These are phyloP conservation scores for Hawksworthiomyces lignivorus DNA, from an alignment of 2,329 filamentous ascomycete genomes.

Conservation along the genomic window DNA sequence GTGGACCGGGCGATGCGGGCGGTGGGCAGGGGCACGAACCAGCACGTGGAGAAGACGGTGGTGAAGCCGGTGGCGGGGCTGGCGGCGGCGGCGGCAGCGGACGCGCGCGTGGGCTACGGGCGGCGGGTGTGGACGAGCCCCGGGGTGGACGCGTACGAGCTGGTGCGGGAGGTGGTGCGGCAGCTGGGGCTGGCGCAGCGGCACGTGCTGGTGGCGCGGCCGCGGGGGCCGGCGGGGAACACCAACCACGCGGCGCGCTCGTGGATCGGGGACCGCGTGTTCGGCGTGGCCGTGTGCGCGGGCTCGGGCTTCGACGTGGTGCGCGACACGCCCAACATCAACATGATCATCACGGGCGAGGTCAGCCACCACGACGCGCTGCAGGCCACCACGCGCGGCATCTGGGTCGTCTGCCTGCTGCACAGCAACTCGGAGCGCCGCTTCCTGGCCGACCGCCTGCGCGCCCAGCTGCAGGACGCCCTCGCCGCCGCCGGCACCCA, in stretches of 20 bases:
- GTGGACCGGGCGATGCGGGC: constrained; percentile 34
- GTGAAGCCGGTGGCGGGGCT: constrained; percentile 34
- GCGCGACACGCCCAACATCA: constrained; percentile 50
- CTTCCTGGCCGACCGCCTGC: constrained; percentile 67
- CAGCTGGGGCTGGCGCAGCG: constrained; percentile 53
- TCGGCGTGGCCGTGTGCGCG: constrained; percentile 76
- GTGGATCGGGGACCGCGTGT: constrained; percentile 39
- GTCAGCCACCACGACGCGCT: constrained; percentile 90
- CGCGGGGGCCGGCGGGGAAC: too few relatives aligned
- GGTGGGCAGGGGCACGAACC: constrained; percentile 20
- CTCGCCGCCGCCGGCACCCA: constrained; percentile 38
- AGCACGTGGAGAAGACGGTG: constrained; percentile 22
- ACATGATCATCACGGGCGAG: constrained; percentile 79
- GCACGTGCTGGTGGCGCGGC: constrained; percentile 30
- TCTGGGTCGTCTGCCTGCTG: constrained; percentile 75
- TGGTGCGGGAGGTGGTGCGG: constrained; percentile 51
- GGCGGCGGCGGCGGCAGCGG: constrained; percentile 21
- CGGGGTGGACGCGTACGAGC: constrained; percentile 31
- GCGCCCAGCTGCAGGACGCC: constrained; percentile 51
- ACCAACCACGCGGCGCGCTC: constrained; percentile 26
- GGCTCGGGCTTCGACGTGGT: constrained; percentile 79
- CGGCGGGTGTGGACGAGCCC: constrained; percentile 35
- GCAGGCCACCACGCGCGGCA: constrained; percentile 74
- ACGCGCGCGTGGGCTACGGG: constrained; percentile 40
- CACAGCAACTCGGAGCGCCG: constrained; percentile 90